A percentile compares a stretch with the other conserved stretches of the same genome.
phyloP scores from a whole-genome alignment of 345 rosid species.

The Eucalyptus erythrocorys region DNA sequence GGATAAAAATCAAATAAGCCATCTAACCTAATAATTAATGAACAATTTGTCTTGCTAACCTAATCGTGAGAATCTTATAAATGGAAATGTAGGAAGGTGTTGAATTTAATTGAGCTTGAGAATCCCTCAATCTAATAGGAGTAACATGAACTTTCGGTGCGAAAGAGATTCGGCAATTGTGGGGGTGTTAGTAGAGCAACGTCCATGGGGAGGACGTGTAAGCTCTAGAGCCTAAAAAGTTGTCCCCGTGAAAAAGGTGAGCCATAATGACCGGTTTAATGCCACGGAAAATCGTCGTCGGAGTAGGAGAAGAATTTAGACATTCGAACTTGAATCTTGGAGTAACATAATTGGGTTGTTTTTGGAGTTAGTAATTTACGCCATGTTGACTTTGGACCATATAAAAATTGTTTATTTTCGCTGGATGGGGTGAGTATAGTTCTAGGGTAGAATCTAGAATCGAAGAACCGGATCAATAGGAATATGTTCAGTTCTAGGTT shows the following conservation, averaged over 20 bases:
- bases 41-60: not conserved
- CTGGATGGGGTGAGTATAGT: not conserved
- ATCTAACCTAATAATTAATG: not conserved
- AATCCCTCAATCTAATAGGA: not conserved
- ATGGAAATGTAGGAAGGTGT: not conserved
- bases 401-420: not conserved
- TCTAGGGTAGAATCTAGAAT: too few species aligned
- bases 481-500: too few species aligned
- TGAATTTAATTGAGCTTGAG: not conserved
- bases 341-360: not conserved
- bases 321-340: not conserved
- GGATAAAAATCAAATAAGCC: not conserved
- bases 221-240: not conserved
- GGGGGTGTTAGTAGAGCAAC: not conserved
- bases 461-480: too few species aligned
- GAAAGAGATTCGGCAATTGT: not conserved
- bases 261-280: not conserved
- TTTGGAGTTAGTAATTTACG: not conserved
- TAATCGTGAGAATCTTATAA: not conserved
- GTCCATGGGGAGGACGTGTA: not conserved
- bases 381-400: not conserved
- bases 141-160: not conserved
- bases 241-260: not conserved
- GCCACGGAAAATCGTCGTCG: not conserved
- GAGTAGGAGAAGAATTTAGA: not conserved